Conservation (phyloP, 345 rosid species). For the Syzygium oleosum region DNA sequence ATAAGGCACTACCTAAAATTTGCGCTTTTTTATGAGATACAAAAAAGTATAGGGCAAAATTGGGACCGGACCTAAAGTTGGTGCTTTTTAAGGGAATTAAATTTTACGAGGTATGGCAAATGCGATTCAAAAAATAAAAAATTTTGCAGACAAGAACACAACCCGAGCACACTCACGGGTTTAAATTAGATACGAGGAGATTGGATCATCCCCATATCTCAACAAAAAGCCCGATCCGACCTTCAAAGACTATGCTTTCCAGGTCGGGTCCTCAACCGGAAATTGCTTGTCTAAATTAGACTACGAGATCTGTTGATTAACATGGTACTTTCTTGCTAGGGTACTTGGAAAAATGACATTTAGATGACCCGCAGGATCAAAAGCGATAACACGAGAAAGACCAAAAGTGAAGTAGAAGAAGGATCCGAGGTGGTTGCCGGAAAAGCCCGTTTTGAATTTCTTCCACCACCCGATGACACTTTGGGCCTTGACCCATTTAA, state of each 20-base stretch:
- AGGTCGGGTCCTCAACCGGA: not conserved
- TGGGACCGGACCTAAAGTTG: rapidly evolving
- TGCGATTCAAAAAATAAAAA: not conserved
- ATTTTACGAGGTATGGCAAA: not conserved
- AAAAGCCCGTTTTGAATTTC: not conserved
- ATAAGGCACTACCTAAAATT: not conserved
- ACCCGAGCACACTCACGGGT: not conserved
- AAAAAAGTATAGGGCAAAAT: not conserved
- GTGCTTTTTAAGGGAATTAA: not conserved
- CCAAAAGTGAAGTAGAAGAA: not conserved
- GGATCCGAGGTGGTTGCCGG: not conserved
- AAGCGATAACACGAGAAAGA: not conserved
- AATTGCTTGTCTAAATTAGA: not conserved
- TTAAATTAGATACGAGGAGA: not conserved
- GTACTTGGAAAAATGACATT: not conserved
- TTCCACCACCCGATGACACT: not conserved
- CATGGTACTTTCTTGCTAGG: not conserved
- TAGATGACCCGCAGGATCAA: not conserved
- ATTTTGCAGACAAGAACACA: not conserved
- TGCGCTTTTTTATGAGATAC: not conserved
- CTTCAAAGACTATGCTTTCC: not conserved
- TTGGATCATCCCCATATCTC: not conserved
- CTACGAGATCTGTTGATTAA: not conserved
- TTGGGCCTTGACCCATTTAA: not conserved
- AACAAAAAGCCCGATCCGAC: not conserved